These are phyloP conservation scores for Suhomyces terraborum DNA, from an alignment of 1,139 yeast genomes.

Conservation along the genomic window DNA sequence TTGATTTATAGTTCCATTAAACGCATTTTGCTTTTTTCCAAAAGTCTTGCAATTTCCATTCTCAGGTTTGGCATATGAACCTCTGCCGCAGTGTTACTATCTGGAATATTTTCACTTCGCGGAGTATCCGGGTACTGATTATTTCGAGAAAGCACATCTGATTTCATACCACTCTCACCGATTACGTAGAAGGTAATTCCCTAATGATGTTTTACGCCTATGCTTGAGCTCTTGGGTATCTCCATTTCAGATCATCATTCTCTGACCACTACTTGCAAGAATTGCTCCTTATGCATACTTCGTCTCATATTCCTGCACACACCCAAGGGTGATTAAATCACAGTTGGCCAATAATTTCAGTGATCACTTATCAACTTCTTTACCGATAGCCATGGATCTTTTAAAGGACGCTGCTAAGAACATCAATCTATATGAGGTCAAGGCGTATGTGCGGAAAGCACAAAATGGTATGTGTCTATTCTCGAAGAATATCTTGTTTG, in stretches of 20 bases:
- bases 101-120: neutral
- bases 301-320: slow-evolving; percentile 10
- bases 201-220: too few relatives aligned
- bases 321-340: slow-evolving; percentile 5
- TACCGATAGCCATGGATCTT: slow-evolving; percentile 52
- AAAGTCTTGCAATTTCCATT: too few relatives aligned
- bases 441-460: slow-evolving; percentile 96
- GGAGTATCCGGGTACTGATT: neutral
- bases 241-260: neutral
- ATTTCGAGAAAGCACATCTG: neutral
- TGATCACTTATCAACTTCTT: slow-evolving; percentile 4
- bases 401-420: slow-evolving; percentile 76
- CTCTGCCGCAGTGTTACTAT: too few relatives aligned
- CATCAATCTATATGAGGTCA: slow-evolving; percentile 88
- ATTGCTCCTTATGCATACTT: neutral
- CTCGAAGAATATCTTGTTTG: neutral
- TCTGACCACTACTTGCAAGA: neutral
- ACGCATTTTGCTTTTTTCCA: too few relatives aligned
- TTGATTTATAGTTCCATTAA: too few relatives aligned
- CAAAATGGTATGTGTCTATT: slow-evolving; percentile 65
- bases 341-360: slow-evolving; percentile 12
- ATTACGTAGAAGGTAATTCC: too few relatives aligned
- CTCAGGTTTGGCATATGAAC: too few relatives aligned
- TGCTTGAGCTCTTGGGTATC: too few relatives aligned
- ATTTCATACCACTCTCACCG: too few relatives aligned